Conservation (phyloP, 306 rosid species). For the Quillaja saponaria region DNA sequence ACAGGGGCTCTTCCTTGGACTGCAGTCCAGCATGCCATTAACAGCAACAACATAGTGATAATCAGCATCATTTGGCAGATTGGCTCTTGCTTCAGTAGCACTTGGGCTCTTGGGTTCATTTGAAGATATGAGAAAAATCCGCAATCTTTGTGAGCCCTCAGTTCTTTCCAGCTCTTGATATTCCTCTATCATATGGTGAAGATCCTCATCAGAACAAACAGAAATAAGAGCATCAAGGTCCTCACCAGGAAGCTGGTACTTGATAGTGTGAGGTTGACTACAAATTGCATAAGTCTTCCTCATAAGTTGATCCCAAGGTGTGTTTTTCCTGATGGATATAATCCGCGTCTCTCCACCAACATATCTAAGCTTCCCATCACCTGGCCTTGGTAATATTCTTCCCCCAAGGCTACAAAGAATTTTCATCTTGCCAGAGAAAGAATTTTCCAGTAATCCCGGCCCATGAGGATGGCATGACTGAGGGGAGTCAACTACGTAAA, state of each 20-base stretch:
- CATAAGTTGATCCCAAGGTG: constrained; percentile 58
- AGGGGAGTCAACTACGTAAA: constrained; percentile 51
- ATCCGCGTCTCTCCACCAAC: constrained; percentile 93
- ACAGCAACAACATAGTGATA: constrained; percentile 76
- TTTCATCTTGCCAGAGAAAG: constrained; percentile 59
- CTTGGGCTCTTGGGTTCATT: constrained; percentile 69
- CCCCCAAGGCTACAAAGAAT: constrained; percentile 97
- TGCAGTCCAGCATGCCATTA: constrained; percentile 69
- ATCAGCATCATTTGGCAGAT: constrained; percentile 53
- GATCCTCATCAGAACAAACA: constrained; percentile 91
- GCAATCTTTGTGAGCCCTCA: constrained; percentile 72
- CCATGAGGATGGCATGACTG: constrained; percentile 48
- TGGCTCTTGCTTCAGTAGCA: constrained; percentile 55
- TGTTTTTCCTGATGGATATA: constrained; percentile 57
- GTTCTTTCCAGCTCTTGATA: constrained; percentile 73
- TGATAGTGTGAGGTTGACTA: constrained; percentile 68
- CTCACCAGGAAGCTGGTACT: constrained; percentile 97
- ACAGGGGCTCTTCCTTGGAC: constrained; percentile 50
- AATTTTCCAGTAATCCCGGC: constrained; percentile 44
- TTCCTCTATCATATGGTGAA: constrained; percentile 88
- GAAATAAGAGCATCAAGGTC: constrained; percentile 97
- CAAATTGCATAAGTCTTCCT: constrained; percentile 68
- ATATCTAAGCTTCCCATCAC: constrained; percentile 82
- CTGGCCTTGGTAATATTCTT: constrained; percentile 79
- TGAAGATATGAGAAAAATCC: constrained; percentile 76